Evolutionary conservation across 2,329 filamentous ascomycete genomes (phyloP), one percentile per base, ranked within the genome.

Genomic region (Hypoxylon sp.): DNA sequence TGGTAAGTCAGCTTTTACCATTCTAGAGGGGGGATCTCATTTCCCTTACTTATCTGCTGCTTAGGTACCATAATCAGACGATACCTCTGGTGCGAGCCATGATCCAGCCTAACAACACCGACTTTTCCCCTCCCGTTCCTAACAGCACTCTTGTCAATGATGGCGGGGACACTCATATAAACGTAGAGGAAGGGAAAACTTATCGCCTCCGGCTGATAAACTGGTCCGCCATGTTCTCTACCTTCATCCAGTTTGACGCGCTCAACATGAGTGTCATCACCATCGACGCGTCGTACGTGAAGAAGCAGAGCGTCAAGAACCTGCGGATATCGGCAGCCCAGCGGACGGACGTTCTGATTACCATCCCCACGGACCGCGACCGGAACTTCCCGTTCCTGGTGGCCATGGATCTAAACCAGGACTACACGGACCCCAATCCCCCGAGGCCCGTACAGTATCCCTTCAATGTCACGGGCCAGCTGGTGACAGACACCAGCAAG

Each of bases 191-290:
- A 40, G 73, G 73, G 47, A 80, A 78, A 69, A 80, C 76, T 8
- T 80, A 81, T 58, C 78, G 80, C 27, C 62, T 82, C 48, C 76
- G 79, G 5, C 69, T 81, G 52, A 77, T 82, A 58, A 80, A 74
- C 69, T 80, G 76, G 55, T 71, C 78, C 0, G 78, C 79, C 4
- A 67, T 81, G 21, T 75, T 75, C 5, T 72, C 74, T 0, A 74
- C 73, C 48, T 77, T 82, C 64, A 51, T 81, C 55, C 73, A 77
- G 55, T 78, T 81, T 58, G 73, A 76, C 58, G 74, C 72, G 1
- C 74, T 79, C 57, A 71, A 73, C 20, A 79, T 81, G 77, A 68
- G 74, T 15, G 69, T 81, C 17, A 80, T 82, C 59, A 74, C 76
- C 73, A 75, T 71, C 26, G 79, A 82, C 45, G 73, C 67, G 10